phyloP scores from a whole-genome alignment of 768 basidiomycete species.

The Rhodocollybia butyracea region DNA sequence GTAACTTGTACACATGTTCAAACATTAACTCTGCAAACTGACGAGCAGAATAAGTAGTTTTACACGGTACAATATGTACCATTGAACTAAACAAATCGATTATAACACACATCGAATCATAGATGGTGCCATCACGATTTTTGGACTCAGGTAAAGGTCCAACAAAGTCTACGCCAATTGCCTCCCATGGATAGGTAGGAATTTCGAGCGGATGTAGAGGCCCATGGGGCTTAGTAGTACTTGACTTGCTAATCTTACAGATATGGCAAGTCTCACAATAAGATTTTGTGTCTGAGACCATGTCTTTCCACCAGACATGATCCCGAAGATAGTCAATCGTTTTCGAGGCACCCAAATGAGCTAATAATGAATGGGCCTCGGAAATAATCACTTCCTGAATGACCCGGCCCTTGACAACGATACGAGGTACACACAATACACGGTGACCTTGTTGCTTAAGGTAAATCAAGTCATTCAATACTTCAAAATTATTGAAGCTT shows the following conservation, averaged over 20 bases:
- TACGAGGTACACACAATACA: constrained; percentile 12
- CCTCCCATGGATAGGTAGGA: constrained; percentile 12
- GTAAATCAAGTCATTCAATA: constrained; percentile 9
- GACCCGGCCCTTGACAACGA: not conserved
- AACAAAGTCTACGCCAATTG: constrained; percentile 17
- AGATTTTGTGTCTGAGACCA: constrained; percentile 15
- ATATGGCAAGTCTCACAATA: constrained; percentile 22
- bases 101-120: constrained; percentile 19
- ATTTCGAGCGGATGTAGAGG: not conserved
- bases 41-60: constrained; percentile 18
- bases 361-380: constrained; percentile 31
- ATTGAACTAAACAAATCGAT: constrained; percentile 20
- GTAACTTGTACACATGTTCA: constrained; percentile 23
- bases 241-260: constrained; percentile 8
- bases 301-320: constrained; percentile 12
- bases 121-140: constrained; percentile 14
- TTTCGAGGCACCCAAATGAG: constrained; percentile 27
- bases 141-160: constrained; percentile 15
- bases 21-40: constrained; percentile 30
- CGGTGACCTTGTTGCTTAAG: constrained; percentile 4
- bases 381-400: constrained; percentile 24
- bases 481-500: constrained; percentile 13
- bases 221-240: constrained; percentile 9
- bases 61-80: constrained; percentile 21
- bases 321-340: constrained; percentile 23